Conservation (phyloP, 768 basidiomycete genomes). For the Tubosaeta sp. region DNA sequence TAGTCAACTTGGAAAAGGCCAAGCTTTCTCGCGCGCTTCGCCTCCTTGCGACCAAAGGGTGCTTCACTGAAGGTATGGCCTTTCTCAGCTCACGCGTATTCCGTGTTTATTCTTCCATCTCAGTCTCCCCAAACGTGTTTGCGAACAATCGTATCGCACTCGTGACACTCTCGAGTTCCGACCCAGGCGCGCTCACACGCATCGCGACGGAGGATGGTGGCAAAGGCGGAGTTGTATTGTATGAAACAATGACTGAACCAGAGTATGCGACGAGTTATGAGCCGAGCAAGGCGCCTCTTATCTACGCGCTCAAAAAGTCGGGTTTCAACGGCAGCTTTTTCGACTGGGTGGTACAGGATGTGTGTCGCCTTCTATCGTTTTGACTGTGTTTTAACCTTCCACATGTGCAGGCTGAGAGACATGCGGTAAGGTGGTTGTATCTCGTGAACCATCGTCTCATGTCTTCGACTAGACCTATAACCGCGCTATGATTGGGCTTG, state of each 20-base stretch:
- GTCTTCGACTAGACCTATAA: constrained; percentile 17
- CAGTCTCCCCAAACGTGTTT: too few species aligned
- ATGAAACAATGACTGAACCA: constrained; percentile 22
- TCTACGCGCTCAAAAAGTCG: constrained; percentile 16
- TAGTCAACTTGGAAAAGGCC: constrained; percentile 22
- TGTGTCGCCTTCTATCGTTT: constrained; percentile 2
- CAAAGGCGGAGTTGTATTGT: constrained; percentile 15
- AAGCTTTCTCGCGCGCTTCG: constrained; percentile 29
- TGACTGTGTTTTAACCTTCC: background rate
- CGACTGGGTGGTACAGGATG: constrained; percentile 21
- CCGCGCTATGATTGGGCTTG: constrained; percentile 21
- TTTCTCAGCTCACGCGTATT: too few species aligned
- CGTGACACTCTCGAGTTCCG: too few species aligned
- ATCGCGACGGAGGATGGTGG: constrained; percentile 9
- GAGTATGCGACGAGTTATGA: constrained; percentile 22
- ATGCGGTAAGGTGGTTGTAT: constrained; percentile 6
- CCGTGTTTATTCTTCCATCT: too few species aligned
- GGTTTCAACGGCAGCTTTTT: constrained; percentile 16
- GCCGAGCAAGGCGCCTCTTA: constrained; percentile 18
- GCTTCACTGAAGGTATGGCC: too few species aligned
- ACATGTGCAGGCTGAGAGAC: constrained; percentile 10
- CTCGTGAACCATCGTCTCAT: background rate
- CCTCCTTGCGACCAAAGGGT: too few species aligned
- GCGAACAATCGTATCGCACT: constrained; percentile 8
- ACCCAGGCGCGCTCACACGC: constrained; percentile 10